Evolutionary conservation across 2,329 filamentous ascomycete species (phyloP).

Genomic region (Colletotrichum orbiculare): DNA sequence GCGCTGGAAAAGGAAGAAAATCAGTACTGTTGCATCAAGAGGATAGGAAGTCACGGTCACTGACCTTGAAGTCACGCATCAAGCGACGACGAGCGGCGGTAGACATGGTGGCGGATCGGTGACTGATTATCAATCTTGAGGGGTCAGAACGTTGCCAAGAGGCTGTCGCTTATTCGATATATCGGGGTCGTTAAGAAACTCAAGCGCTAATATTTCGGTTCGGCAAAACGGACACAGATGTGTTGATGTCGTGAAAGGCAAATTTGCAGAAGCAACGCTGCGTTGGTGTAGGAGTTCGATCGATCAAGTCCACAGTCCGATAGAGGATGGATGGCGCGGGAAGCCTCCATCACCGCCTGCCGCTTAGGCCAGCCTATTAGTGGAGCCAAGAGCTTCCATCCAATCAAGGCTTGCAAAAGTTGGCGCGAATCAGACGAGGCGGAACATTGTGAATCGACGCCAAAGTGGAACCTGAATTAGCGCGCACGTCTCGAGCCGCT

Average conservation of each 20-base stretch:
- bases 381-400: neutral
- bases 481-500: conserved; percentile 14
- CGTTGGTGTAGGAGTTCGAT: conserved; percentile 8
- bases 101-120: conserved; percentile 66
- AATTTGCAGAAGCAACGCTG: neutral
- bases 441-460: conserved; percentile 4
- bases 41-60: too few relatives aligned
- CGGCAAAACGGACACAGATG: neutral
- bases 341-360: conserved; percentile 34
- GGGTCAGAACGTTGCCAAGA: conserved; percentile 9
- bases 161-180: conserved; percentile 8
- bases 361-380: conserved; percentile 21
- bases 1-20: conserved; percentile 67
- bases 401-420: conserved; percentile 17
- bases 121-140: conserved; percentile 24
- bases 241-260: conserved; percentile 1
- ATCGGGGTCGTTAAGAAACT: neutral
- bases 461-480: conserved; percentile 8
- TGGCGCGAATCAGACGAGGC: conserved; percentile 33
- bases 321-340: conserved; percentile 26
- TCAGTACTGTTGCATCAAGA: too few relatives aligned
- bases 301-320: conserved; percentile 14
- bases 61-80: conserved; percentile 99
- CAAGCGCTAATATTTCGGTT: conserved; percentile 7
- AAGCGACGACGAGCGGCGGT: conserved; percentile 94